Evolutionary conservation across 140 eudicot species (phyloP), one percentile per base, ranked within the genome.

Genomic region (Erigeron philadelphicus): DNA sequence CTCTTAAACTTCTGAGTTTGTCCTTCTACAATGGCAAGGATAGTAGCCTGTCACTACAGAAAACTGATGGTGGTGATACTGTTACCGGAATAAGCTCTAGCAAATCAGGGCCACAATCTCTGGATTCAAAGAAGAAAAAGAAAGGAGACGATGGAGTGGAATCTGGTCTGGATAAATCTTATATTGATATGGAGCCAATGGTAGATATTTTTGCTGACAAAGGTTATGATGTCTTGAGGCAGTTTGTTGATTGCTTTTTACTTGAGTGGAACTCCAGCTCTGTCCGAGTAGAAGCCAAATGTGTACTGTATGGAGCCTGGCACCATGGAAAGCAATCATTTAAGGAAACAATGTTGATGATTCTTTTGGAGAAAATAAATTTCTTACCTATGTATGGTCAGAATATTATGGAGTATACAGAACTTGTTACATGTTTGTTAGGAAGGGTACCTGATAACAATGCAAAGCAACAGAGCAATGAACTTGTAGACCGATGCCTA

Each of bases 201-300:
- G 85, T 94, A 16, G 96, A 82, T 72, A 80, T 94, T 47, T 94
- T 94, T 70, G 46, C 85, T 49, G 95, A 84, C 53, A 91, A 83
- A 74, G 80, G 80, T 62, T 88, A 83, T 42, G 97, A 93, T 7
- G 71, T 82, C 74, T 81, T 94, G 78, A 84, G 80, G 75, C 97
- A 90, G 68, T 94, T 94, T 78, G 76, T 94, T 53, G 96, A 94
- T 72, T 81, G 87, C 70, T 94, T 90, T 76, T 70, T 94, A 71
- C 83, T 94, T 52, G 99, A 94, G 77, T 94, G 99, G 99, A 94
- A 87, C 64, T 89, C 97, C 41, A 90, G 91, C 79, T 82, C 97
- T 53, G 97, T 94, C 19, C 99, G 99, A 15, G 69, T 81, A 11
- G 99, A 94, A 82, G 96, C 97, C 74, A 94, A 89, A 71, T 76